Evolutionary conservation across 768 basidiomycete genomes (phyloP).

Genomic region (Paxillus involutus): DNA sequence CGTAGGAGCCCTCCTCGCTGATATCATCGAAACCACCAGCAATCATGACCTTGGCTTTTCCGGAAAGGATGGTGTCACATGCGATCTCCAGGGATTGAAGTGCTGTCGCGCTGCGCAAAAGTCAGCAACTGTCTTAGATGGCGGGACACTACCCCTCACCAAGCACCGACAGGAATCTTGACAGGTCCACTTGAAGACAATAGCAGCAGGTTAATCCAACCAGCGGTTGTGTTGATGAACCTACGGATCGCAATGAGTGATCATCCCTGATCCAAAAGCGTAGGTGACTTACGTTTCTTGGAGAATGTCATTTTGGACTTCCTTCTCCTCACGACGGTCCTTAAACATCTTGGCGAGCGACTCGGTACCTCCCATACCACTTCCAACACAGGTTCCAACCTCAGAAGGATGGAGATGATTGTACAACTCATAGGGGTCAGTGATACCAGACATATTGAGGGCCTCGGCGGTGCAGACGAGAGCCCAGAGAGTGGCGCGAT

Average conservation of each 20-base stretch:
- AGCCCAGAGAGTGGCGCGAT: conserved; percentile 93
- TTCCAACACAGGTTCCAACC: conserved; percentile 90
- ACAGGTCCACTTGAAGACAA: conserved; percentile 97
- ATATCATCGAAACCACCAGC: conserved; percentile 98
- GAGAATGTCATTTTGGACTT: conserved; percentile 96
- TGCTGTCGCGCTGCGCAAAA: conserved; percentile 76
- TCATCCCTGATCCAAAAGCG: neutral
- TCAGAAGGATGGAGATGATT: conserved; percentile 96
- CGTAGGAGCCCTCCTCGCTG: conserved; percentile 96
- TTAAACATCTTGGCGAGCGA: conserved; percentile 97
- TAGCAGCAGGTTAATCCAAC: conserved; percentile 94
- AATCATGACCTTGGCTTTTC: conserved; percentile 99
- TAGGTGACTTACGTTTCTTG: conserved; percentile 86
- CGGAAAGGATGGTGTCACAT: conserved; percentile 89
- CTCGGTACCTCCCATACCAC: conserved; percentile 96
- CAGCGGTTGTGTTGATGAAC: conserved; percentile 99
- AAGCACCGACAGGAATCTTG: conserved; percentile 99
- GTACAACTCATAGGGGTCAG: conserved; percentile 97
- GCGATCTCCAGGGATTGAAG: conserved; percentile 98
- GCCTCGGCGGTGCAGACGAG: conserved; percentile 94
- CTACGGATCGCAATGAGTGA: conserved; percentile 37
- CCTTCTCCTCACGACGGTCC: conserved; percentile 96
- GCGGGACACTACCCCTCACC: conserved; percentile 48
- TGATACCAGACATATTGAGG: conserved; percentile 94
- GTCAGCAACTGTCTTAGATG: neutral